phyloP scores from a whole-genome alignment of 1,284 basidiomycete genomes.

The Sanguinoderma infundibulare region DNA sequence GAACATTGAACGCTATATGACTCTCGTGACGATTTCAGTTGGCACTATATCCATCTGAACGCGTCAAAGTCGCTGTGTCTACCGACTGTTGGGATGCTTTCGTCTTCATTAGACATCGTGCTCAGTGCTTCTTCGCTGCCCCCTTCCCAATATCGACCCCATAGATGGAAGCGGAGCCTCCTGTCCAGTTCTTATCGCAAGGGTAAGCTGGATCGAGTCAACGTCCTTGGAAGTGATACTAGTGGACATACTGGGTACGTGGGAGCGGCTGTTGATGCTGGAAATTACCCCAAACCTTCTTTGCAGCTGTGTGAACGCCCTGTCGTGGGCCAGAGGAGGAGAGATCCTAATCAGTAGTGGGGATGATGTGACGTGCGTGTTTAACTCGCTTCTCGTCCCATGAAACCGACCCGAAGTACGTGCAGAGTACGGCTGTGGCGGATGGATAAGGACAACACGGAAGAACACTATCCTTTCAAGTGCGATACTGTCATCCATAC shows the following conservation, averaged over 20 bases:
- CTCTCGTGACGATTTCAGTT: neutral
- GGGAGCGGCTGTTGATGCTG: neutral
- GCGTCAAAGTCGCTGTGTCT: neutral
- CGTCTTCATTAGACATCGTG: neutral
- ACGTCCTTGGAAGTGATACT: conserved; percentile 62
- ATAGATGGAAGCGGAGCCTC: conserved; percentile 14
- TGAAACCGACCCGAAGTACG: conserved; percentile 7
- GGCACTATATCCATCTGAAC: neutral
- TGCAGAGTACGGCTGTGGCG: conserved; percentile 73
- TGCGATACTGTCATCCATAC: conserved; percentile 71
- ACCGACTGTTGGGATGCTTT: neutral
- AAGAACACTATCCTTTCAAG: conserved; percentile 59
- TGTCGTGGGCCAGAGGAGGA: conserved; percentile 84
- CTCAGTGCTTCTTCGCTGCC: conserved; percentile 1
- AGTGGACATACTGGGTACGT: conserved; percentile 69
- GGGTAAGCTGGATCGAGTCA: conserved; percentile 51
- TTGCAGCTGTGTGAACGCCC: conserved; percentile 80
- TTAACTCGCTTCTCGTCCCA: neutral
- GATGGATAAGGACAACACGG: conserved; percentile 45
- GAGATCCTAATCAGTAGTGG: conserved; percentile 77
- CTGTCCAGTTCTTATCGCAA: conserved; percentile 15
- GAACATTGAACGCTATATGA: neutral
- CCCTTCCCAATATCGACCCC: conserved; percentile 6
- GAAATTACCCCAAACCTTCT: neutral
- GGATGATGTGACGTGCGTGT: conserved; percentile 80